Evolutionary conservation across 2,329 filamentous ascomycete genomes (phyloP), one percentile per base, ranked within the genome.

Genomic region (Trichophyton simii): DNA sequence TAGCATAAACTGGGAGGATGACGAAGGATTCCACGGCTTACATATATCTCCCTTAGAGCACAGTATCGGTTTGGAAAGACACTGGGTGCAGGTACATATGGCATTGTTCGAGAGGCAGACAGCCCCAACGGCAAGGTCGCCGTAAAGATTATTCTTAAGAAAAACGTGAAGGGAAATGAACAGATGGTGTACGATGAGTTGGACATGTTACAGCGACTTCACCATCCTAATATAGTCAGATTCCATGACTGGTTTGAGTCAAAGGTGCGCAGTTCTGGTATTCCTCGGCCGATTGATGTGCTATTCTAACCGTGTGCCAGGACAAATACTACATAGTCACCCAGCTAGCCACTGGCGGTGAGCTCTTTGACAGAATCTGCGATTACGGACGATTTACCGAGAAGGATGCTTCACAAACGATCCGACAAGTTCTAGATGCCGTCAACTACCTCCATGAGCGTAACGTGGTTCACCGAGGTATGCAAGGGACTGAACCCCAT

Each of bases 251-350:
- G 94, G 92, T 99, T 99, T 72, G 94, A 99, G 78, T 97, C 92
- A 61, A 89, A 91, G 78, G 91, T 95, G 78, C 2, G 36, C 34
- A 13, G 3, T 38, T 4, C 34, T 4, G 3, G 34, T 1, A 11
- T 9, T 13, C 34, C 3, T 3, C 7, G n/a, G 57, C 52, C 20
- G 25, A 20, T 50, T 25, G 6, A 58, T 28, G 8, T 41, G 25
- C 48, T 13, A 60, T 54, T 11, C 46, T 59, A 68, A 57, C 65
- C 15, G 11, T 31, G 58, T 31, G 34, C 15, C 68, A 96, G 91
- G 94, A 99, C 80, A 99, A 99, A 80, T 99, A 96, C 79, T 99
- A 99, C 75, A 97, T 99, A 68, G 91, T 99, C 68, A 99, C 94
- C 36, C 88, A 99, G 76, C 82, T 99, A 61, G 94, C 94, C 48